A percentile compares a stretch with the other conserved stretches of the same genome.
Evolutionary conservation across 495 filamentous ascomycete genomes (phyloP).

Genomic region (Hypoxylon trugodes): DNA sequence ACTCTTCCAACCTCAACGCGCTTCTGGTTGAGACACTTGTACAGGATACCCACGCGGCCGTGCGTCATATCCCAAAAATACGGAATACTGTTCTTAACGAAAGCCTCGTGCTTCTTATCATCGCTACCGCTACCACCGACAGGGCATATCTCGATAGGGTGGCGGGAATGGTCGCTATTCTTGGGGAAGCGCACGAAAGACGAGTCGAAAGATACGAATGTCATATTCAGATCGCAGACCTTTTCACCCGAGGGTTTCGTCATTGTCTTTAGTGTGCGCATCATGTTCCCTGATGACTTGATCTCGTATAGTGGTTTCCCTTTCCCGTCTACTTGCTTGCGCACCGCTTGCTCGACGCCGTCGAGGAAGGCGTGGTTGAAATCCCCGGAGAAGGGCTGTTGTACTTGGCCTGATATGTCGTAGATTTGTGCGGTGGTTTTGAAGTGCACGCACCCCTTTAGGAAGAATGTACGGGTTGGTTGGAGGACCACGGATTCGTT

Average conservation of each 20-base stretch:
- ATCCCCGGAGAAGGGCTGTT: conserved; percentile 31
- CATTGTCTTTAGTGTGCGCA: conserved; percentile 44
- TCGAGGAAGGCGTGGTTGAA: conserved; percentile 43
- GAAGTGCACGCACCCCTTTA: conserved; percentile 44
- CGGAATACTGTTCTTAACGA: conserved; percentile 40
- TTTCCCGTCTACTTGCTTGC: background rate
- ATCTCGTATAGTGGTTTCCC: conserved; percentile 31
- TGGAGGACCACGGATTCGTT: conserved; percentile 32
- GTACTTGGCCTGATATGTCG: conserved; percentile 26
- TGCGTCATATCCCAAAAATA: conserved; percentile 47
- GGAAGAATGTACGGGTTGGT: conserved; percentile 35
- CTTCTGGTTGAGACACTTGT: conserved; percentile 46
- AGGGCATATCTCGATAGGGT: conserved; percentile 42
- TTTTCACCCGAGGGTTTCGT: conserved; percentile 26
- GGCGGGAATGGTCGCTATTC: conserved; percentile 34
- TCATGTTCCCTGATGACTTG: conserved; percentile 43
- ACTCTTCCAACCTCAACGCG: conserved; percentile 43
- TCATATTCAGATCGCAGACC: conserved; percentile 44
- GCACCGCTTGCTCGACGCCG: conserved; percentile 26
- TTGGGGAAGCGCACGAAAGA: conserved; percentile 37
- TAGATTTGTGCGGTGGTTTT: conserved; percentile 38
- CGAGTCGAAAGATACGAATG: conserved; percentile 43
- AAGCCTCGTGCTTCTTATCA: conserved; percentile 42
- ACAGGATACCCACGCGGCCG: conserved; percentile 39
- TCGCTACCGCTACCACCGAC: conserved; percentile 31